Percentiles rank a stretch among this genome's conserved stretches.
phyloP scores from a whole-genome alignment of 345 rosid species.

The Linum usitatissimum region DNA sequence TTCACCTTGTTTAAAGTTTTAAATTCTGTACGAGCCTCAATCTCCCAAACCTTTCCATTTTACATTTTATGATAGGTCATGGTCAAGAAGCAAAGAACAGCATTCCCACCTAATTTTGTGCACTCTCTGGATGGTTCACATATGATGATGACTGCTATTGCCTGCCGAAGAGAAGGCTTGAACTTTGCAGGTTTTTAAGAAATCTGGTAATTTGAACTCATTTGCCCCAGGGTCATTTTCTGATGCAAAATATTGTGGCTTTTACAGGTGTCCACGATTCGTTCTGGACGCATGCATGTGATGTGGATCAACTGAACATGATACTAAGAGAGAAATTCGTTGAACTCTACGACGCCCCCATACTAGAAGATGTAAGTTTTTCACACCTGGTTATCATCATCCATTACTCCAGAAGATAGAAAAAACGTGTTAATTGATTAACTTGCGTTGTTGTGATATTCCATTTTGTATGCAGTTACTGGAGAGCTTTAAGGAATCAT shows the following conservation, averaged over 20 bases:
- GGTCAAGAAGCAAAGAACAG: slow-evolving; percentile 80
- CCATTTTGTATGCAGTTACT: slow-evolving; percentile 45
- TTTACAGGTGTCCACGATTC: slow-evolving; percentile 97
- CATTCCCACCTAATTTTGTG: slow-evolving; percentile 96
- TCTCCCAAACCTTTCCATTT: not conserved
- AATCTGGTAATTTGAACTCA: not conserved
- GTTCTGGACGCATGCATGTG: slow-evolving; percentile 97
- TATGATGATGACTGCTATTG: slow-evolving; percentile 99
- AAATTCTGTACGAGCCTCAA: too few species aligned
- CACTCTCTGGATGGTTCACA: slow-evolving; percentile 99
- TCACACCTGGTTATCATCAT: not conserved
- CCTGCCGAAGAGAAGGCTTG: slow-evolving; percentile 74
- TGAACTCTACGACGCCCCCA: slow-evolving; percentile 73
- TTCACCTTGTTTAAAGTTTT: too few species aligned
- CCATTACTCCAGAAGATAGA: not conserved
- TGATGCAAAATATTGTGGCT: slow-evolving; percentile 4
- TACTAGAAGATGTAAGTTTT: slow-evolving; percentile 73
- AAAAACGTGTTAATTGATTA: too few species aligned
- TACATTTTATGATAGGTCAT: slow-evolving; percentile 36
- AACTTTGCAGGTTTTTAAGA: slow-evolving; percentile 66
- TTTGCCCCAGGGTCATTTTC: not conserved
- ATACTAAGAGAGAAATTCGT: slow-evolving; percentile 88
- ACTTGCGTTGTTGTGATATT: not conserved
- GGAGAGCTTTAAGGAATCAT: slow-evolving; percentile 72
- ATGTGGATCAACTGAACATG: slow-evolving; percentile 72